Conservation (phyloP, 805 yeast species). For the Schizosaccharomyces cryophilus region DNA sequence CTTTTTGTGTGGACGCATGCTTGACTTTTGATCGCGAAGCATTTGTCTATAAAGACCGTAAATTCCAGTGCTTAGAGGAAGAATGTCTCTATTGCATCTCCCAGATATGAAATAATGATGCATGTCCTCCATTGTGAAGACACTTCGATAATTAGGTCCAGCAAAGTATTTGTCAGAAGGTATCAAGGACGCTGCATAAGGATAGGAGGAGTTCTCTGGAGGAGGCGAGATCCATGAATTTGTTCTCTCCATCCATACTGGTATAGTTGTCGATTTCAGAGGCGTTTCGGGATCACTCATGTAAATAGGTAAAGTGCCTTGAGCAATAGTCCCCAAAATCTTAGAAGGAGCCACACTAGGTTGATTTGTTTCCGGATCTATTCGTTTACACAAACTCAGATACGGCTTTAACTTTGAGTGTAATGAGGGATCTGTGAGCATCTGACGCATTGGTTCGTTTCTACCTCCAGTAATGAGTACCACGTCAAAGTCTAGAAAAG, state of each 20-base stretch:
- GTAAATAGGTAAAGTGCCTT: not conserved
- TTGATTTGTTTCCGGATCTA: not conserved
- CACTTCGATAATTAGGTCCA: not conserved
- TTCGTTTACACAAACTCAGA: not conserved
- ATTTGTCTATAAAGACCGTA: not conserved
- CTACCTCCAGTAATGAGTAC: not conserved
- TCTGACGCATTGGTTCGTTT: not conserved
- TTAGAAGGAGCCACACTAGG: not conserved
- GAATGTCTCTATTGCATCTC: not conserved
- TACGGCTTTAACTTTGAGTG: not conserved
- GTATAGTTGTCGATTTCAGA: not conserved
- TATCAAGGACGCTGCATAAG: not conserved
- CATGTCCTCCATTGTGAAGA: not conserved
- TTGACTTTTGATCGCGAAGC: not conserved
- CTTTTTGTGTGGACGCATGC: not conserved
- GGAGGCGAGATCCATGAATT: not conserved
- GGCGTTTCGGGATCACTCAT: not conserved
- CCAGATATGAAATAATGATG: not conserved
- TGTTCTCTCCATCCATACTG: not conserved
- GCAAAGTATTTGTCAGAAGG: not conserved
- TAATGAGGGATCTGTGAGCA: not conserved
- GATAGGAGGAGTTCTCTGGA: not conserved
- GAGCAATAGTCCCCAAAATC: not conserved
- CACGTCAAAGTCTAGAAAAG: not conserved
- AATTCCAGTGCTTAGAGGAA: not conserved